These are phyloP conservation scores for Aphelidium insulamus DNA, from an alignment of 371 early-diverging fungal genomes.

Conservation along the genomic window DNA sequence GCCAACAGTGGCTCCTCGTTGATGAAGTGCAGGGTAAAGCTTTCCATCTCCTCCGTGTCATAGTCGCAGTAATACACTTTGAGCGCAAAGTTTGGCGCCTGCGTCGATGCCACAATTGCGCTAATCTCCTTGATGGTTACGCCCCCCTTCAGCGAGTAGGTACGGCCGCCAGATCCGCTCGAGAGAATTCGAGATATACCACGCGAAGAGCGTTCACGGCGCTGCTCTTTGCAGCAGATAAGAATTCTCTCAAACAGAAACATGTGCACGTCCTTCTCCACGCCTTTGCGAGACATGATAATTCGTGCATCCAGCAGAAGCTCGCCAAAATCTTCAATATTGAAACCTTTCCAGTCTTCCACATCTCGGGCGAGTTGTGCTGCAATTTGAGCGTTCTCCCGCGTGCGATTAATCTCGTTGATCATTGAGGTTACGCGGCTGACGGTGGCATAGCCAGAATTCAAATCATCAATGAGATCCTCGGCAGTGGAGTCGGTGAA, in stretches of 20 bases:
- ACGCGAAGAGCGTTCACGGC: too few species aligned
- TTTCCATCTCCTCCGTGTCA: too few species aligned
- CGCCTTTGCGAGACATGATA: constrained; percentile 36
- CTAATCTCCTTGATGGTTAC: too few species aligned
- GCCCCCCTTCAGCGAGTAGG: too few species aligned
- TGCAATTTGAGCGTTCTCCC: constrained; percentile 57
- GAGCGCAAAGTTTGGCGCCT: too few species aligned
- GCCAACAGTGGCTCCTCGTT: too few species aligned
- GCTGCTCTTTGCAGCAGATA: constrained; percentile 54
- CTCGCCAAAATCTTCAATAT: constrained; percentile 46
- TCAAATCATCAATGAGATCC: constrained; percentile 57
- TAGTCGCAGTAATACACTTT: too few species aligned
- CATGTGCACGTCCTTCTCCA: constrained; percentile 48
- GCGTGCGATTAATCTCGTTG: constrained; percentile 73
- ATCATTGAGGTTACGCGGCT: constrained; percentile 69
- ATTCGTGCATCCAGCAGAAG: constrained; percentile 63
- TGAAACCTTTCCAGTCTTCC: constrained; percentile 59
- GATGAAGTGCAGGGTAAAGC: too few species aligned
- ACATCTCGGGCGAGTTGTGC: constrained; percentile 54
- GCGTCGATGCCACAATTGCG: too few species aligned
- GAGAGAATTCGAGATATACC: too few species aligned
- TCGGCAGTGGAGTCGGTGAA: constrained; percentile 27
- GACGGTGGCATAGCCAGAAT: constrained; percentile 48
- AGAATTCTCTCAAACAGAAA: constrained; percentile 74
- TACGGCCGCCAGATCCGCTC: too few species aligned